phyloP scores from a whole-genome alignment of 164 flowering plant species.

The Nelumbo lutea region DNA sequence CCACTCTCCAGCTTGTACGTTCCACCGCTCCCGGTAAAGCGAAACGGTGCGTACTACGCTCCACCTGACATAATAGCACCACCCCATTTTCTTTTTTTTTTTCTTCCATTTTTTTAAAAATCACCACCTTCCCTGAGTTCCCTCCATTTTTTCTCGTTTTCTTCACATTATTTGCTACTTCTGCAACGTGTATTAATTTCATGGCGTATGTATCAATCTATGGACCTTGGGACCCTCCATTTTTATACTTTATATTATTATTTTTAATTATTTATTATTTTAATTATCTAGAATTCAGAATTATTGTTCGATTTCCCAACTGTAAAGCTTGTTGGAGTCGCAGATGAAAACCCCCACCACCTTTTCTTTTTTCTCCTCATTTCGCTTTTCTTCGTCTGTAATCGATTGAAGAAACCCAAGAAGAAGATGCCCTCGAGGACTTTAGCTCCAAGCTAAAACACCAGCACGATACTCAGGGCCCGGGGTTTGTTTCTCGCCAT shows the following conservation, averaged over 20 bases:
- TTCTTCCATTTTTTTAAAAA: no score
- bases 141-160: no score
- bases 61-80: no score
- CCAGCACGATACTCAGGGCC: conserved; percentile 22
- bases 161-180: no score
- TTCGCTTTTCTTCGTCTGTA: background rate
- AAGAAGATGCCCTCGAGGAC: conserved; percentile 66
- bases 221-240: conserved; percentile 20
- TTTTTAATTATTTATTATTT: conserved; percentile 1
- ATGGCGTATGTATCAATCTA: conserved; percentile 23
- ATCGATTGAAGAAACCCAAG: background rate
- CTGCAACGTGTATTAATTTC: background rate
- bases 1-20: no score
- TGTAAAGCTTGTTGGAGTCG: conserved; percentile 30
- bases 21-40: no score
- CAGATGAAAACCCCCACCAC: background rate
- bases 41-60: no score
- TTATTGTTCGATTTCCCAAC: conserved; percentile 26
- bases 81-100: no score
- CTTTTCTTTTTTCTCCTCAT: background rate
- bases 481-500: conserved; percentile 7
- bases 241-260: conserved; percentile 6
- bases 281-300: conserved; percentile 1
- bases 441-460: conserved; percentile 24
- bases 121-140: no score